phyloP scores from a whole-genome alignment of 148 eudicot species.

The Amaranthus palmeri region DNA sequence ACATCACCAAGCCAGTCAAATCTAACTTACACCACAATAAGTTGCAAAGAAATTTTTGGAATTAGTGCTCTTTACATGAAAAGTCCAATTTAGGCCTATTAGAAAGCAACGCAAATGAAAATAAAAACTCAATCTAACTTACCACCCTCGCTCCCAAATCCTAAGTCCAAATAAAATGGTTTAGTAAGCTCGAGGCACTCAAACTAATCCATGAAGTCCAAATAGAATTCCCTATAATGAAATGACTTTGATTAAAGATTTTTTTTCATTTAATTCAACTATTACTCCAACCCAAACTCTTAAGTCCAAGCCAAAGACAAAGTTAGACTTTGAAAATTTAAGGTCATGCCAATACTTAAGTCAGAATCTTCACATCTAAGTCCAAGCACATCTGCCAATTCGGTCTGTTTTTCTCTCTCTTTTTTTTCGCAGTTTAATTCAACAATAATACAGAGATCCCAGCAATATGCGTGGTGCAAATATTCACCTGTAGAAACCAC shows the following conservation, averaged over 20 bases:
- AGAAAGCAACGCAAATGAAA: background rate
- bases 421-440: too few relatives aligned
- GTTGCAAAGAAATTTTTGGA: background rate
- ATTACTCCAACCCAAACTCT: background rate
- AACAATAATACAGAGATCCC: background rate
- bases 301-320: background rate
- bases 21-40: background rate
- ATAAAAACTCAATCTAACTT: background rate
- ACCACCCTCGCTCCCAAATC: background rate
- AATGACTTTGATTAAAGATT: too few relatives aligned
- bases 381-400: background rate
- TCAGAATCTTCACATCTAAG: background rate
- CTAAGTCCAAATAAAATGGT: background rate
- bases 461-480: background rate
- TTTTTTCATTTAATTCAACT: too few relatives aligned
- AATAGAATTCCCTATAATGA: too few relatives aligned
- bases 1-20: background rate
- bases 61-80: background rate
- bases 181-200: too few relatives aligned
- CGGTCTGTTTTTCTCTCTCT: background rate
- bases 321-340: background rate
- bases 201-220: too few relatives aligned
- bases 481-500: slow-evolving; percentile 78
- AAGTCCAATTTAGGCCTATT: background rate
- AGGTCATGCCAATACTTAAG: background rate